phyloP scores from a whole-genome alignment of 2,329 filamentous ascomycete genomes.

The Lecanicillium sp. region DNA sequence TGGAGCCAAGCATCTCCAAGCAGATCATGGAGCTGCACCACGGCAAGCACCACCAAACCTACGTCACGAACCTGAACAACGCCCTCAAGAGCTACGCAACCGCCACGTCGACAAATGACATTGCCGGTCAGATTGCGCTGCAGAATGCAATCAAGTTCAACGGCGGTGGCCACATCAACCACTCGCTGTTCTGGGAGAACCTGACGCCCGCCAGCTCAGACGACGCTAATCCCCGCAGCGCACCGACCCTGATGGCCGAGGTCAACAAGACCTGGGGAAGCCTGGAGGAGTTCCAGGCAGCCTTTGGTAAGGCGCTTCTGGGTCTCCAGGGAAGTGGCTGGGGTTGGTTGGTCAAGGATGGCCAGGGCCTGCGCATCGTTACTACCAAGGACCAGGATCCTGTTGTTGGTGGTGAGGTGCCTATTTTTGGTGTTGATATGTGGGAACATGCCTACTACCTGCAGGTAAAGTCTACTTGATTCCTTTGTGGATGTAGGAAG shows the following conservation, averaged over 20 bases:
- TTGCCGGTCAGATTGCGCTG: slow-evolving; percentile 57
- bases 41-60: slow-evolving; percentile 70
- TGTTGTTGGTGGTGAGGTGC: slow-evolving; percentile 54
- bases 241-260: slow-evolving; percentile 50
- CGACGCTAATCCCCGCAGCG: slow-evolving; percentile 46
- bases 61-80: slow-evolving; percentile 67
- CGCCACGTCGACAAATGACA: slow-evolving; percentile 47
- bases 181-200: slow-evolving; percentile 87
- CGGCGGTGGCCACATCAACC: slow-evolving; percentile 88
- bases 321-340: slow-evolving; percentile 77
- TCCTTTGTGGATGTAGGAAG: too few species aligned
- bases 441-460: slow-evolving; percentile 94
- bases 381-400: slow-evolving; percentile 86
- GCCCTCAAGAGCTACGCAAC: slow-evolving; percentile 51
- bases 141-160: slow-evolving; percentile 75
- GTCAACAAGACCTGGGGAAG: slow-evolving; percentile 62
- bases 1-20: slow-evolving; percentile 65
- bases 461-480: slow-evolving; percentile 42
- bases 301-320: slow-evolving; percentile 57
- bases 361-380: slow-evolving; percentile 55
- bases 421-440: slow-evolving; percentile 75
- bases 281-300: slow-evolving; percentile 54
- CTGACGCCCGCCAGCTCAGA: slow-evolving; percentile 52
- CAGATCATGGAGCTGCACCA: slow-evolving; percentile 81
- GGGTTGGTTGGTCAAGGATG: slow-evolving; percentile 74